Base-by-base conservation (phyloP, 1,284 basidiomycete species). In the Moesziomyces globuligerus region DNA sequence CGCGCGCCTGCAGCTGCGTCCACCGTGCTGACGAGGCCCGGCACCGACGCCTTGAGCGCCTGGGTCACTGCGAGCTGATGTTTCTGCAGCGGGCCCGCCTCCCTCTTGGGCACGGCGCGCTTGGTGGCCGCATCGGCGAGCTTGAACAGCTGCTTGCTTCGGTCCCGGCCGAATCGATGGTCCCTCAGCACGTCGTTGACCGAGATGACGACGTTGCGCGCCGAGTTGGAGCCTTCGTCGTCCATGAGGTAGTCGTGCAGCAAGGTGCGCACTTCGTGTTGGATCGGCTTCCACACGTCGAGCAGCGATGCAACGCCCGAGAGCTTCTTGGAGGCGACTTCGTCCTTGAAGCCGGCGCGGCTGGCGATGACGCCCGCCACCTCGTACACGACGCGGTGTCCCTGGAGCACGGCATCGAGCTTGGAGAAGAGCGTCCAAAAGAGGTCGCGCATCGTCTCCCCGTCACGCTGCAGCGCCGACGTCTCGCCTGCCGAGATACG, bases 371-470 rank as follows among this genome's bases (percentile, higher is more conserved):
- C 65, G 13, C 66, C 54, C 1, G 76, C 73, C 1, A 98, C 91
- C 82, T 98, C 96, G 78, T 91, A 94, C 1, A 96, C 87, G 3
- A 97, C 91, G 44, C 94, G 86, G 72, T 98, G 86, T 9, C 94
- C 92, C 83, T 98, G 94, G 32, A 92, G 87, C n/a, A 98, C 91
- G 20, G 96, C 96, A 76, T 94, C 90, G 49, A 99, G 83, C 83
- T 99, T 99, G 6, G 94, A 96, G 81, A 93, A 99, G 17, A 97
- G 83, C 4, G 96, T 98, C 94, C 95, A 98, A 83, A 98, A 98
- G 34, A 99, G 86, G 83, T 98, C 96, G 61, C 87, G 87, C 76
- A 82, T 79, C 46, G 75, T 79, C 55, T 82, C 80, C 24, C 66
- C 64, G 29, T 81, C 79, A 11, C 72, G 58, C 43, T 75, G 71